Evolutionary conservation across 768 basidiomycete genomes (phyloP), one percentile per base, ranked within the genome.

Genomic region (Omphalotus guepiniiformis): DNA sequence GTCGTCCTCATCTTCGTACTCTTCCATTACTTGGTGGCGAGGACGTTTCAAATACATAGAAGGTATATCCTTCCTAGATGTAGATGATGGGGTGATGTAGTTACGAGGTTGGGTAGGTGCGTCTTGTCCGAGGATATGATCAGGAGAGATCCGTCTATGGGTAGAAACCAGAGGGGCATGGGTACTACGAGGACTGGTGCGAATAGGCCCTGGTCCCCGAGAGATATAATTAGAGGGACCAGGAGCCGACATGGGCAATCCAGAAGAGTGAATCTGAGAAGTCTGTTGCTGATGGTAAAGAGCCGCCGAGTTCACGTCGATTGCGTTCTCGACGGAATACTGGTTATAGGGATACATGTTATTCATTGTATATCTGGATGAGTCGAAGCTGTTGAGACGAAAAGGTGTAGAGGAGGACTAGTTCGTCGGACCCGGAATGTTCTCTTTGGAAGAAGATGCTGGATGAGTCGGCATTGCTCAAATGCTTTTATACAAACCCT

Each of bases 21-120:
- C 27, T 8, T 52, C 69, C 2, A 69, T 69, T 8, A 53, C 68
- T 52, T 61, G 62, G 0, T 67, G 60, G 23, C 50, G 50, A 29
- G 27, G 32, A n/a, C 36, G 45, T 22, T 38, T 38, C 15, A 37
- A 27, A 28, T 35, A 37, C n/a, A 29, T 34, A 12, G 48, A 25
- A 2, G 40, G 39, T n/a, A 49, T 49, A 19, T 41, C 40, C 61
- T 84, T 83, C 37, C 78, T 73, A 39, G 83, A 83, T 1, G 83
- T 85, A n/a, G 69, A 47, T 0, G 80, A 82, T 0, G 79, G 74
- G 0, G 69, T 65, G 7, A 75, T 55, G 57, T 85, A 85, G 13
- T 72, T 73, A 52, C 83, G 80, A 0, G 66, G 23, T 58, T 85
- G 82, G n/a, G 79, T 80, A 2, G 83, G 82, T 0, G 81, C 84